These are phyloP conservation scores for Pouteria glomerata DNA, from an alignment of 148 eudicot species.

Conservation along the genomic window DNA sequence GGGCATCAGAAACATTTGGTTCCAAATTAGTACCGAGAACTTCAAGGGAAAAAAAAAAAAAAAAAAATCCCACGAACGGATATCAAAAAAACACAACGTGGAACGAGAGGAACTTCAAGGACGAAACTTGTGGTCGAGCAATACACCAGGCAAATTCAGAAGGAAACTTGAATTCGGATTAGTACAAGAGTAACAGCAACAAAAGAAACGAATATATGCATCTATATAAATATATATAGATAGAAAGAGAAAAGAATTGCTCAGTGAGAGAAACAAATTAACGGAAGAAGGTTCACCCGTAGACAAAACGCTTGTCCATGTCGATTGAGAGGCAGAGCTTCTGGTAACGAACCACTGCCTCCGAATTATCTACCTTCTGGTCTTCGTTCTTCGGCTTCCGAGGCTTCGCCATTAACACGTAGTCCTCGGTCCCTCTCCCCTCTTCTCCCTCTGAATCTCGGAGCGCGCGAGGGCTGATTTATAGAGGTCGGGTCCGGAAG, in stretches of 20 bases:
- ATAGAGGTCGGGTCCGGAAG: conserved; percentile 2
- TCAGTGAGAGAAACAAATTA: neutral
- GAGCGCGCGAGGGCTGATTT: neutral
- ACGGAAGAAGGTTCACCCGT: conserved; percentile 40
- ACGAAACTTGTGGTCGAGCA: neutral
- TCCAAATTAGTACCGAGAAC: neutral
- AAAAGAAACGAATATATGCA: neutral
- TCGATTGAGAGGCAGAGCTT: conserved; percentile 92
- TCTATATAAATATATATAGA: neutral
- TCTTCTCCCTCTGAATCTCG: conserved; percentile 10
- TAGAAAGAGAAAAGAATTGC: neutral
- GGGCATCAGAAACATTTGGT: neutral
- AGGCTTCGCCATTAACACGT: conserved; percentile 62
- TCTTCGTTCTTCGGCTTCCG: conserved; percentile 65
- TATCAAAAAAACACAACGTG: neutral
- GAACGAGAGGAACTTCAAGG: conserved; percentile 6
- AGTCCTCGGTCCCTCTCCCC: conserved; percentile 14
- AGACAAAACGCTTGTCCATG: conserved; percentile 60
- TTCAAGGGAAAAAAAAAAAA: neutral
- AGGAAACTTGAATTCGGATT: neutral
- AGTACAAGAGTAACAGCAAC: neutral
- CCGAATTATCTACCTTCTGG: conserved; percentile 53
- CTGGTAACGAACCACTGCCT: conserved; percentile 77
- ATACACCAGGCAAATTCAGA: neutral
- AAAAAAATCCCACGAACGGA: neutral